Evolutionary conservation across 2,329 filamentous ascomycete genomes (phyloP).

Genomic region (Paraphaeosphaeria minitans): DNA sequence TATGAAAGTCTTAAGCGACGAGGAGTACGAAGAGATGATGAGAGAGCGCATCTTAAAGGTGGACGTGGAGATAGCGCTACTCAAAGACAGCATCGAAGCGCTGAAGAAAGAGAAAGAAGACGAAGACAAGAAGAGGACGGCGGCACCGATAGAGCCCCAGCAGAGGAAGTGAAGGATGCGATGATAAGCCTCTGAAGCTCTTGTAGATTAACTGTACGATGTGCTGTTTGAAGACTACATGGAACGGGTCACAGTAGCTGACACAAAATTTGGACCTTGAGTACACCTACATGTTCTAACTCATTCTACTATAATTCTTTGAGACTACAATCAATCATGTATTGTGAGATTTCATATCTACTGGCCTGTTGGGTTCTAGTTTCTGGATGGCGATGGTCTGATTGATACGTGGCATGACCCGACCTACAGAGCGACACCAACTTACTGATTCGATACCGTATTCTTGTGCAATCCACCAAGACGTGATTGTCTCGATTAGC

Average conservation of each 20-base stretch:
- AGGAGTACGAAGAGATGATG: slow-evolving; percentile 74
- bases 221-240: background rate
- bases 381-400: background rate
- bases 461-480: background rate
- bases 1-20: slow-evolving; percentile 70
- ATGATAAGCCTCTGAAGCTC: background rate
- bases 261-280: too few species aligned
- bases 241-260: background rate
- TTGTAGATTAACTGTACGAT: background rate
- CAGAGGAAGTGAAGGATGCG: background rate
- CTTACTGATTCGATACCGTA: background rate
- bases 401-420: background rate
- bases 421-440: background rate
- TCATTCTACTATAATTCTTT: too few species aligned
- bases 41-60: slow-evolving; percentile 72
- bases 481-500: background rate
- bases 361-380: too few species aligned
- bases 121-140: slow-evolving; percentile 20
- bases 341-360: too few species aligned
- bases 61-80: slow-evolving; percentile 76
- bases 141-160: slow-evolving; percentile 1
- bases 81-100: slow-evolving; percentile 74
- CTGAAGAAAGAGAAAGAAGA: slow-evolving; percentile 42
- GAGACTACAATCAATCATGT: too few species aligned
- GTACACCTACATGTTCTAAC: too few species aligned